These are phyloP conservation scores for Emydomyces testavorans DNA, from an alignment of 2,329 filamentous ascomycete genomes.

Conservation along the genomic window DNA sequence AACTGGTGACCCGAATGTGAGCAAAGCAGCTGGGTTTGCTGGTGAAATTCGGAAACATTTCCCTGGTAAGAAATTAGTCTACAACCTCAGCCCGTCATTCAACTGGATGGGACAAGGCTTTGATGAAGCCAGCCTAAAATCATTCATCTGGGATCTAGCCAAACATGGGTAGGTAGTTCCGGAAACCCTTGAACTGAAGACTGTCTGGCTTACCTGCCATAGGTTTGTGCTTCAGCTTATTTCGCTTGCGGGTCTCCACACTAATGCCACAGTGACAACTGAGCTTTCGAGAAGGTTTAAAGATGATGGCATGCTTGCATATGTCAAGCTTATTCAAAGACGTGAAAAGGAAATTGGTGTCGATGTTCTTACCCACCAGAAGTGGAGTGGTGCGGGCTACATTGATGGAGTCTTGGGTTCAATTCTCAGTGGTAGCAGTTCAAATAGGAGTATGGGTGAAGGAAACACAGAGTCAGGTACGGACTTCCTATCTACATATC, in stretches of 20 bases:
- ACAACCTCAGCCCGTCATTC: conserved; percentile 93
- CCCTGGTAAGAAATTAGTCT: conserved; percentile 81
- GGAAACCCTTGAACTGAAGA: conserved; percentile 34
- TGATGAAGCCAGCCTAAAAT: conserved; percentile 65
- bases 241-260: conserved; percentile 53
- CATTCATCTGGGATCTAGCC: conserved; percentile 93
- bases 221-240: conserved; percentile 55
- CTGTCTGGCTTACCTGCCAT: conserved; percentile 12
- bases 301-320: conserved; percentile 88
- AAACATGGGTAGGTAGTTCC: conserved; percentile 62
- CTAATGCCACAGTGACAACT: conserved; percentile 51
- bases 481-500: background rate
- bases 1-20: conserved; percentile 76
- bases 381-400: conserved; percentile 58
- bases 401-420: conserved; percentile 82
- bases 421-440: conserved; percentile 82
- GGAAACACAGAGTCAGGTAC: conserved; percentile 66
- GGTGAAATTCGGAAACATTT: conserved; percentile 57
- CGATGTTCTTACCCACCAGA: conserved; percentile 91
- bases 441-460: conserved; percentile 86
- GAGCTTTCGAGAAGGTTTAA: conserved; percentile 77
- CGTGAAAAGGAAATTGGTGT: conserved; percentile 82
- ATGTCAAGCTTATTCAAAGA: conserved; percentile 84
- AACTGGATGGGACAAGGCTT: conserved; percentile 98
- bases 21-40: conserved; percentile 63